phyloP scores from a whole-genome alignment of 345 rosid genomes.

The Eucalyptus curtisii region DNA sequence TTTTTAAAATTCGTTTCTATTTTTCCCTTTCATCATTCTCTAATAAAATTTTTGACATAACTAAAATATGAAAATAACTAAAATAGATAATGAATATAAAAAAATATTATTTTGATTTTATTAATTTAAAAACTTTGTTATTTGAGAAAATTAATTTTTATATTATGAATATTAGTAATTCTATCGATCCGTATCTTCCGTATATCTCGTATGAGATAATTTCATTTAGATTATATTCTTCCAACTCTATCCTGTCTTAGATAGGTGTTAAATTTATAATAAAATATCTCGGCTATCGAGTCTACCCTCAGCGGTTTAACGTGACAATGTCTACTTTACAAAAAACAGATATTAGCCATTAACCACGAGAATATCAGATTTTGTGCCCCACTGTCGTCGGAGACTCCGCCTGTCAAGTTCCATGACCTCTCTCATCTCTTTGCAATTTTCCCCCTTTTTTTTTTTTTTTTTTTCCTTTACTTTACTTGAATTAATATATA shows the following conservation, averaged over 20 bases:
- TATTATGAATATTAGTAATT: no score
- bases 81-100: no score
- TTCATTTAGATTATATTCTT: no score
- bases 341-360: not conserved
- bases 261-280: not conserved
- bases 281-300: not conserved
- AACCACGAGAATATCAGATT: not conserved
- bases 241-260: not conserved
- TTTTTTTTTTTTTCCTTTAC: no score
- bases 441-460: not conserved
- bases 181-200: rapidly evolving
- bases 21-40: not conserved
- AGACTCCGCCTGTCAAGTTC: not conserved
- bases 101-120: no score
- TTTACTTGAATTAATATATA: no score
- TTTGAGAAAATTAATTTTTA: rapidly evolving
- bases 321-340: not conserved
- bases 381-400: no score
- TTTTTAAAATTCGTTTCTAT: no score
- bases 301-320: not conserved
- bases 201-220: not conserved
- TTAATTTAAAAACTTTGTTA: no score
- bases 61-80: no score
- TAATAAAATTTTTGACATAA: not conserved
- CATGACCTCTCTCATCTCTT: not conserved